Base-by-base conservation (phyloP, 768 basidiomycete species). In the Boletus vermiculosoides region DNA sequence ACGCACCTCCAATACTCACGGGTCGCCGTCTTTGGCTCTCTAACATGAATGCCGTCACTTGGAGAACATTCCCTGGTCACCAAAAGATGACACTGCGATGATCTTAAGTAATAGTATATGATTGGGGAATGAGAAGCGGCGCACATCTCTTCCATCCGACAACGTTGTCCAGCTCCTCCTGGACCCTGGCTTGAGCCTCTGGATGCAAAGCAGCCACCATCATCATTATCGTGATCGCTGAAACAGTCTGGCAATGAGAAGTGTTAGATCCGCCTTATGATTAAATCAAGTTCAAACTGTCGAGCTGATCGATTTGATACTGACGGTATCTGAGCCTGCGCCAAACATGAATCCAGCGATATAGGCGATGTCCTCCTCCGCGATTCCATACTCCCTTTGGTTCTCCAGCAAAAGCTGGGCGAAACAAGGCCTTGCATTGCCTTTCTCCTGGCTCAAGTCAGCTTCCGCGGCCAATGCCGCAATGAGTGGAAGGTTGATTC, bases 161-260 rank as follows among this genome's bases (percentile, higher is more conserved):
- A 11, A 59, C 45, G 12, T 15, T 44, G 10, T 59, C 50, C 5
- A 59, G 20, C 18, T 59, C 58, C 1, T 58, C 58, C 18, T 48
- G 58, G 5, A 58, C 58, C 25, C 6, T 51, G 10, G 50, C 50
- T 44, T 59, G 58, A 12, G 39, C 58, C 3, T 58, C 33, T 0
- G 50, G 37, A 9, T 59, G 45, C n/a, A 59, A 36, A 11, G 58
- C 56, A 42, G 56, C 58, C 18, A 50, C 49, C 58, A 59, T 59
- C 2, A 52, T 45, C 25, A 47, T 13, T 12, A 59, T 52, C 5
- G 50, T 52, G 12, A 59, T 52, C n/a, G 58, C 40, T 5, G 56
- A 51, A 6, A 56, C 58, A 13, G 58, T 59, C 58, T 59, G 34
- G 9, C 16, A 18, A 49, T 4, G 8, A 28, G 25, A 9, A 13